Percentiles rank a stretch among this genome's conserved stretches.
Evolutionary conservation across 1,139 yeast genomes (phyloP).

Genomic region (Debaryomyces coudertii): DNA sequence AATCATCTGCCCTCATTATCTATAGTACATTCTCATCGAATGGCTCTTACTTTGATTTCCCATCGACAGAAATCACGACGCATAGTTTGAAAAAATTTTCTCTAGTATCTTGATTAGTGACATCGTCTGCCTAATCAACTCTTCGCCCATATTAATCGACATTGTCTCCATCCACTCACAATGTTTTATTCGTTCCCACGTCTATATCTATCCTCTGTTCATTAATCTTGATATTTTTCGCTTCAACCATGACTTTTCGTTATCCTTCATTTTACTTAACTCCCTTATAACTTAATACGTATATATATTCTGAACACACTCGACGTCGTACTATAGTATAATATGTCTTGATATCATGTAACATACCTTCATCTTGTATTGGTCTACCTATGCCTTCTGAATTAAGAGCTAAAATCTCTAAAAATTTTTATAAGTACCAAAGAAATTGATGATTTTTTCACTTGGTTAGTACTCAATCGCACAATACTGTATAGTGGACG

Average conservation of each 20-base stretch:
- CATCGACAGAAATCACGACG: neutral
- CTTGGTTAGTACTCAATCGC: conserved; percentile 7
- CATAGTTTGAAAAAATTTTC: neutral
- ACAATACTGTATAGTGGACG: conserved; percentile 2
- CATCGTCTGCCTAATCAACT: neutral
- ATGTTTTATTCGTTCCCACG: neutral
- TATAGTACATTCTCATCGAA: neutral
- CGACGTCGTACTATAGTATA: neutral
- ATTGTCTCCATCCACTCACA: neutral
- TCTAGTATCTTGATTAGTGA: neutral
- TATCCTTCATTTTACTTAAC: neutral
- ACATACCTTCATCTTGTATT: conserved; percentile 46
- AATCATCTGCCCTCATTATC: neutral
- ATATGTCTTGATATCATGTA: conserved; percentile 3
- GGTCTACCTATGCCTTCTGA: conserved; percentile 32
- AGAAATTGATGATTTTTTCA: conserved; percentile 12
- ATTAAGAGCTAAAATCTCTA: conserved; percentile 14
- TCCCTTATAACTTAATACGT: neutral
- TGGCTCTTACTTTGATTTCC: neutral
- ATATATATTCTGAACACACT: neutral
- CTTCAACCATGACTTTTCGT: neutral
- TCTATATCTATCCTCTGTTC: neutral
- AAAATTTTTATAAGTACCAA: conserved; percentile 12
- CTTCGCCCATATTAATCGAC: neutral
- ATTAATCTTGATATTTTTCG: neutral